Evolutionary conservation across 768 basidiomycete species (phyloP).

Genomic region (Crassisporium funariophilum): DNA sequence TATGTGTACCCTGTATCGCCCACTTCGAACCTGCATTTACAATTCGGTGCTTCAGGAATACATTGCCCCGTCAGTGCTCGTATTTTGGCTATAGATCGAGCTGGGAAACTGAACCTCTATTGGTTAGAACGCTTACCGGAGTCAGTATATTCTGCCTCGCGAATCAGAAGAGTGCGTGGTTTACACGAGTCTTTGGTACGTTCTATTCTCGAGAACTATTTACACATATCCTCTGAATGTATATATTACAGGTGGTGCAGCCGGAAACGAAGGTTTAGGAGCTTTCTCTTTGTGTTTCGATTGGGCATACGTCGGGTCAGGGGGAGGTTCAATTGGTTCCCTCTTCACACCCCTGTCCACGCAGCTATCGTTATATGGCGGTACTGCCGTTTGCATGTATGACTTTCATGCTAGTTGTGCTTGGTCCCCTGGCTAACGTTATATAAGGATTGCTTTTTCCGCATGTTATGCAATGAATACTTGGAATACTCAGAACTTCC

Average conservation of each 20-base stretch:
- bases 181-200: slow-evolving; percentile 48
- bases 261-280: slow-evolving; percentile 58
- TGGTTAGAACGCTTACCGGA: slow-evolving; percentile 42
- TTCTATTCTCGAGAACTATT: neutral
- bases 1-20: slow-evolving; percentile 9
- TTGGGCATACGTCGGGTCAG: slow-evolving; percentile 49
- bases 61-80: slow-evolving; percentile 16
- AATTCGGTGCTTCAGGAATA: slow-evolving; percentile 16
- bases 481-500: slow-evolving; percentile 59
- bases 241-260: slow-evolving; percentile 36
- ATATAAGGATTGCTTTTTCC: slow-evolving; percentile 38
- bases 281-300: slow-evolving; percentile 55
- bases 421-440: neutral
- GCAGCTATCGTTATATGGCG: slow-evolving; percentile 46
- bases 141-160: slow-evolving; percentile 48
- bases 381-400: slow-evolving; percentile 46
- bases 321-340: slow-evolving; percentile 35
- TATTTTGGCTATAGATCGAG: neutral
- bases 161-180: slow-evolving; percentile 36
- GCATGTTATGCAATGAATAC: slow-evolving; percentile 46
- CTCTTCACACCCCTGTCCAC: slow-evolving; percentile 49
- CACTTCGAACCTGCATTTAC: neutral
- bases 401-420: slow-evolving; percentile 9
- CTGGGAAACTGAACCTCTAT: neutral
- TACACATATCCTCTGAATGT: neutral